Base-by-base conservation (phyloP, 2,329 filamentous ascomycete species). In the Alternaria sp. region DNA sequence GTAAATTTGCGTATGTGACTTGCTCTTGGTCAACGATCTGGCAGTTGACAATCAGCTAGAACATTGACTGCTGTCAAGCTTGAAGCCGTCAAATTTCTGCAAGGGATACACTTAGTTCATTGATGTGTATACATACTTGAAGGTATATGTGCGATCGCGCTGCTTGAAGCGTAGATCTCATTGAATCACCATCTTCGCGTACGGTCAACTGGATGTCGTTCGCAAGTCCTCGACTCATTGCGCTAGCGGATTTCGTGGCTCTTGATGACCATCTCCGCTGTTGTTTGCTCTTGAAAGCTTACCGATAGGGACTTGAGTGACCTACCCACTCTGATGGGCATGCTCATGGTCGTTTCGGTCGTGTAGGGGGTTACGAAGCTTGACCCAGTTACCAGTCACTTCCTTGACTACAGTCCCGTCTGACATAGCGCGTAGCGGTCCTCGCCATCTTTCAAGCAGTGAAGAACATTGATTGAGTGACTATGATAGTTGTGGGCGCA, bases 211-310 rank as follows among this genome's bases (percentile, higher is more conserved):
- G 9, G 18, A 47, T 9, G 22, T 26, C 2, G 43, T 41, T n/a
- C 34, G 41, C 26, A 22, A 41, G n/a, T 48, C 36, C 24, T n/a
- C 22, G 32, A 48, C 5, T 5, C 39, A 5, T 16, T 24, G 24
- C 36, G 22, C 34, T 20, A 41, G 42, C 18, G 24, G 12, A n/a
- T 41, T 55, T 4, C 63, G 60, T 24, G 63, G 43, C 43, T 54
- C 36, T 3, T 65, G 51, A 20, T 52, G 26, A 28, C 51, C 57
- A 18, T 56, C 62, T 5, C 53, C 65, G 7, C 63, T 57, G 39
- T 64, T 66, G 42, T 64, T 62, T 7, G 49, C 28, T 30, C 66
- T 59, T 14, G 57, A 57, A 5, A 62, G 41, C 8, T 53, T 14
- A 11, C 62, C 39, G 1, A 18, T 20, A 7, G 61, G 53, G 2